phyloP scores from a whole-genome alignment of 1,284 basidiomycete species.

The Rhodotorula sp. region DNA sequence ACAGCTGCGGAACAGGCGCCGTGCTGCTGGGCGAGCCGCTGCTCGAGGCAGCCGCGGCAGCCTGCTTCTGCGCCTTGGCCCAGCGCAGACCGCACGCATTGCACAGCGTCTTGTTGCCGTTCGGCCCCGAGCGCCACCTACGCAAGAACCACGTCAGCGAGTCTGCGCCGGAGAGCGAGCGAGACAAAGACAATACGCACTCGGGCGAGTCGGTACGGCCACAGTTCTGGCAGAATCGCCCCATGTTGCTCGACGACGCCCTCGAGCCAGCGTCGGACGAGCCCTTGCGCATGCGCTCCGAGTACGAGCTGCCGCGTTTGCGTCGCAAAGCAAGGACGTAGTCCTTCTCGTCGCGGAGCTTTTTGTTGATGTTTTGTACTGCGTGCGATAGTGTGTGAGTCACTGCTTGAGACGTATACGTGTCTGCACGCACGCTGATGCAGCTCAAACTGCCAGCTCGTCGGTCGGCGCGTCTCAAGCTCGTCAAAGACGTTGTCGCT shows the following conservation, averaged over 20 bases:
- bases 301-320: constrained; percentile 33
- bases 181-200: constrained; percentile 8
- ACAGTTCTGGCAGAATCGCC: constrained; percentile 42
- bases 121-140: constrained; percentile 37
- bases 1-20: not conserved
- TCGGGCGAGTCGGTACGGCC: constrained; percentile 43
- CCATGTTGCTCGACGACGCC: constrained; percentile 23
- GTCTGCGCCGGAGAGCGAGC: too few species aligned
- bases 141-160: not conserved
- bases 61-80: constrained; percentile 28
- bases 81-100: constrained; percentile 73
- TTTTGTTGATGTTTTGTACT: constrained; percentile 62
- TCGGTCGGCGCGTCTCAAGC: constrained; percentile 64
- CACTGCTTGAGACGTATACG: not conserved
- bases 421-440: constrained; percentile 62
- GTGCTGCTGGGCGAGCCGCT: not conserved
- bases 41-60: not conserved
- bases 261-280: constrained; percentile 28
- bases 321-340: constrained; percentile 43
- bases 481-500: constrained; percentile 68
- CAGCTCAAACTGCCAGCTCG: constrained; percentile 89
- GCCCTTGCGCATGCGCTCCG: constrained; percentile 19
- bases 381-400: not conserved
- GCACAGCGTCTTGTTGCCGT: constrained; percentile 79
- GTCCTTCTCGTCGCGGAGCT: constrained; percentile 68